Evolutionary conservation across 1,284 basidiomycete genomes (phyloP).

Genomic region (Macrocystidia cucumis): DNA sequence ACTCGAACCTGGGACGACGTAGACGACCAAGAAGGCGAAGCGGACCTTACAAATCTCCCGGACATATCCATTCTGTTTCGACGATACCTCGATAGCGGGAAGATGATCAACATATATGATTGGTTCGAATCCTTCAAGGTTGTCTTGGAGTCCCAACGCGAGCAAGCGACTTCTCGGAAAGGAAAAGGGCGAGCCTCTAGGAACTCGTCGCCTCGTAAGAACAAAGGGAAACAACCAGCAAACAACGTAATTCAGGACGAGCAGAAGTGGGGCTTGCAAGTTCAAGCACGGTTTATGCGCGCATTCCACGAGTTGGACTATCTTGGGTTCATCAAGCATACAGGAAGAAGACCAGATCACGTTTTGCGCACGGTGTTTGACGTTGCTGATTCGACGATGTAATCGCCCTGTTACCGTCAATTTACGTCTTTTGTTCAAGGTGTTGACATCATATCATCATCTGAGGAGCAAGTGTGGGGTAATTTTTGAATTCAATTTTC

Average conservation of each 20-base stretch:
- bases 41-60: conserved; percentile 42
- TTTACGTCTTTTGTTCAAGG: too few species aligned
- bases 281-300: conserved; percentile 70
- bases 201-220: conserved; percentile 14
- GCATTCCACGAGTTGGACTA: conserved; percentile 74
- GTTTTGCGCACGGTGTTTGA: conserved; percentile 64
- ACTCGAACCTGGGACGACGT: conserved; percentile 10
- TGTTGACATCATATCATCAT: too few species aligned
- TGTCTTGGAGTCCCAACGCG: conserved; percentile 49
- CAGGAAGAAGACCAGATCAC: conserved; percentile 69
- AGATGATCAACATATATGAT: conserved; percentile 75
- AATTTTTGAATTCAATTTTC: too few species aligned
- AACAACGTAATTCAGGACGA: conserved; percentile 16
- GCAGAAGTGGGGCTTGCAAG: conserved; percentile 51
- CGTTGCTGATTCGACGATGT: conserved; percentile 25
- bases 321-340: conserved; percentile 72
- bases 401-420: neutral
- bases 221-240: conserved; percentile 16
- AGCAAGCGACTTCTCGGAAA: conserved; percentile 14
- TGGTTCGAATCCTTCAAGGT: conserved; percentile 70
- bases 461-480: too few species aligned
- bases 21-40: conserved; percentile 7
- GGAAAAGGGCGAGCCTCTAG: conserved; percentile 4
- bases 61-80: conserved; percentile 71
- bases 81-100: conserved; percentile 68